Percentiles rank a stretch among this genome's conserved stretches.
Evolutionary conservation across 208 protist genomes (phyloP).

Genomic region (Leishmania gerbilli): DNA sequence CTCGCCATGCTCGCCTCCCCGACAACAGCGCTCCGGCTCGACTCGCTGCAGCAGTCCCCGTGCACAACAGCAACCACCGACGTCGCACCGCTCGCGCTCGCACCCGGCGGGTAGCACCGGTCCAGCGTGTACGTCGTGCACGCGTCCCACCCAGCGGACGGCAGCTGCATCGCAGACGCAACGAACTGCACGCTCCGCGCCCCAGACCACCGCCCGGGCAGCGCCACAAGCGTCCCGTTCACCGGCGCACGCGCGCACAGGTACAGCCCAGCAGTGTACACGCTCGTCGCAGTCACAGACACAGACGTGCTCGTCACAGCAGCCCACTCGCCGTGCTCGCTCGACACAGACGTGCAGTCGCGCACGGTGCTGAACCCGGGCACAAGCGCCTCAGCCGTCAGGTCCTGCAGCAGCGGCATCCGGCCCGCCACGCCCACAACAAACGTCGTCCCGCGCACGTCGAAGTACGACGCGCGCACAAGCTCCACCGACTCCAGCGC

Average conservation of each 20-base stretch:
- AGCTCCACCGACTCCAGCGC: conserved; percentile 42
- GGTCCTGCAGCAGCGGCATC: conserved; percentile 51
- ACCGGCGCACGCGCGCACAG: conserved; percentile 54
- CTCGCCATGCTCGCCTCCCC: conserved; percentile 18
- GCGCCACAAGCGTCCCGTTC: conserved; percentile 44
- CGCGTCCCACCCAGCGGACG: conserved; percentile 35
- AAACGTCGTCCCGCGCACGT: conserved; percentile 47
- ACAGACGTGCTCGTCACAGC: conserved; percentile 32
- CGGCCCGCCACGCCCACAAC: conserved; percentile 48
- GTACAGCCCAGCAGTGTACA: conserved; percentile 31
- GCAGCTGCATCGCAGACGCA: conserved; percentile 31
- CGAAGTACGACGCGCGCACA: conserved; percentile 46
- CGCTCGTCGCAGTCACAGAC: conserved; percentile 36
- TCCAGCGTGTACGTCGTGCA: conserved; percentile 29
- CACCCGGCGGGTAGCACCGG: conserved; percentile 40
- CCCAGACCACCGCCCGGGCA: conserved; percentile 26
- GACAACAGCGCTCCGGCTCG: conserved; percentile 23
- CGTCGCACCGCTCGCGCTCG: conserved; percentile 9
- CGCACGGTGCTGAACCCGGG: conserved; percentile 53
- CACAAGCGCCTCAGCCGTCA: conserved; percentile 35
- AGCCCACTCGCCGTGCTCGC: conserved; percentile 48
- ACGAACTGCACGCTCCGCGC: conserved; percentile 25
- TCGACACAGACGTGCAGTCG: conserved; percentile 34
- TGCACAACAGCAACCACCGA: conserved; percentile 42
- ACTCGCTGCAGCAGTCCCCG: conserved; percentile 53